phyloP scores from a whole-genome alignment of 108 stramenopile species.

The Cyclostephanos tholiformis region DNA sequence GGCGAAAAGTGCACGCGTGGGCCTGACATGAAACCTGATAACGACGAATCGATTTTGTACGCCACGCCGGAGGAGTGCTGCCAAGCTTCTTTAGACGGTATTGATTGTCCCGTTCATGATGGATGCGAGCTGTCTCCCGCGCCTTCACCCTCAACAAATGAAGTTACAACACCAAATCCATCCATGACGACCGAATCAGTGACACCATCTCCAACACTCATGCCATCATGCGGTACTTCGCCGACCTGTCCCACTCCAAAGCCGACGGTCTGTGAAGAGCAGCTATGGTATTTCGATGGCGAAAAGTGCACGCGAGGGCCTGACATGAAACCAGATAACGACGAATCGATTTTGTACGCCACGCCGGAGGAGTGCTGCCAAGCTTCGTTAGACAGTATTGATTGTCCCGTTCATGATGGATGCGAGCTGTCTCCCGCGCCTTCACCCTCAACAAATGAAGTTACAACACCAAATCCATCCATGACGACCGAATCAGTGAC shows the following conservation, averaged over 20 bases:
- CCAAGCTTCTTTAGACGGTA: background rate
- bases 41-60: background rate
- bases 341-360: background rate
- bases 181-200: too few relatives aligned
- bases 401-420: background rate
- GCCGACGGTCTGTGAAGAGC: background rate
- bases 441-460: background rate
- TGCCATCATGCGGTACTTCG: too few relatives aligned
- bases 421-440: background rate
- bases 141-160: background rate
- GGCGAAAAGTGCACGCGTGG: background rate
- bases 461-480: background rate
- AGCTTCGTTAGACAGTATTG: background rate
- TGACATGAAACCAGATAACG: background rate
- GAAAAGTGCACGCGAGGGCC: background rate
- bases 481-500: background rate
- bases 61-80: background rate
- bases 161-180: background rate
- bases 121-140: background rate
- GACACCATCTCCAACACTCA: too few relatives aligned
- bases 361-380: slow-evolving; percentile 4
- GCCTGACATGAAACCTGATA: too few relatives aligned
- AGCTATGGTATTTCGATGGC: background rate
- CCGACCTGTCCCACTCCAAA: background rate
- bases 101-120: background rate